phyloP scores from a whole-genome alignment of 1,284 basidiomycete genomes.

The Leccinum olivaceoglutinosum region DNA sequence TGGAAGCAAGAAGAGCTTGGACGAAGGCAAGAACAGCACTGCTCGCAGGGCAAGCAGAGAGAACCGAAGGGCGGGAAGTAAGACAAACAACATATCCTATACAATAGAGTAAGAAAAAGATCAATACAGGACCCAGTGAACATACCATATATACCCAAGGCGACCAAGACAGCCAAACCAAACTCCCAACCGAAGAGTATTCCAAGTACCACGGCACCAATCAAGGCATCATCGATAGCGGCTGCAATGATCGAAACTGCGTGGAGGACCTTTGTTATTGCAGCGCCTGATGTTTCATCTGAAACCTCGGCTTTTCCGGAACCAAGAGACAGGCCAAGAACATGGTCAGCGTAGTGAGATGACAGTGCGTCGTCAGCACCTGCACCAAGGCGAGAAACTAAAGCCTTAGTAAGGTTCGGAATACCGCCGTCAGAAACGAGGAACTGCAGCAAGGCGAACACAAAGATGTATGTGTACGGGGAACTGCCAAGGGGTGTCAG shows the following conservation, averaged over 20 bases:
- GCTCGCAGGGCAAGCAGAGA: constrained; percentile 5
- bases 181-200: constrained; percentile 66
- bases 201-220: constrained; percentile 64
- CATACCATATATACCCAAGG: constrained; percentile 73
- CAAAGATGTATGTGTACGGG: constrained; percentile 59
- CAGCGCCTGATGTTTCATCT: constrained; percentile 80
- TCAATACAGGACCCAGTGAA: constrained; percentile 3
- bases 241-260: constrained; percentile 80
- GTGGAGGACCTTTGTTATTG: constrained; percentile 83
- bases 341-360: constrained; percentile 71
- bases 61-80: constrained; percentile 5
- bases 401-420: constrained; percentile 58
- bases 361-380: constrained; percentile 81
- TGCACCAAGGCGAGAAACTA: constrained; percentile 86
- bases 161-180: constrained; percentile 64
- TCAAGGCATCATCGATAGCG: constrained; percentile 71
- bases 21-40: constrained; percentile 63
- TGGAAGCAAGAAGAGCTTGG: constrained; percentile 50
- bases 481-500: constrained; percentile 38
- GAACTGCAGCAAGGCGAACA: constrained; percentile 60
- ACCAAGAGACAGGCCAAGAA: constrained; percentile 79
- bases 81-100: too few relatives aligned
- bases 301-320: constrained; percentile 28
- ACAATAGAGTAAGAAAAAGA: not conserved
- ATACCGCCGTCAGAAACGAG: constrained; percentile 70